Percentiles rank a stretch among this genome's conserved stretches.
These are phyloP conservation scores for Flaveria floridana DNA, from an alignment of 140 eudicot species.

Conservation along the genomic window DNA sequence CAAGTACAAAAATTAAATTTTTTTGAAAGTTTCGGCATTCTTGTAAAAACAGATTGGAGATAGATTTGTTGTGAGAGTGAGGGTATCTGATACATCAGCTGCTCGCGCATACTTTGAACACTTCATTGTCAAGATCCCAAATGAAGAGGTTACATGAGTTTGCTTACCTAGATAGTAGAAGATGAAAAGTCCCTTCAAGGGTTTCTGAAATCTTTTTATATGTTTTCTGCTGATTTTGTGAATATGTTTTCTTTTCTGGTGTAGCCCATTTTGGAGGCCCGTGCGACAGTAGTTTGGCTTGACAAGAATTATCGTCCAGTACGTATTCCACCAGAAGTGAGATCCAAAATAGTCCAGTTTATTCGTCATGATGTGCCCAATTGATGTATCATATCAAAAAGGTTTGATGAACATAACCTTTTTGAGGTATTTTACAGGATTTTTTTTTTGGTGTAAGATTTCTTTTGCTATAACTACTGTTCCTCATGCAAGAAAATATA, in stretches of 20 bases:
- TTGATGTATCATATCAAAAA: slow-evolving; percentile 31
- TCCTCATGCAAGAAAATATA: neutral
- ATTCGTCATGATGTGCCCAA: slow-evolving; percentile 46
- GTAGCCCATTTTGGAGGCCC: slow-evolving; percentile 88
- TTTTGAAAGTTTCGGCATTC: neutral
- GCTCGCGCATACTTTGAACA: slow-evolving; percentile 80
- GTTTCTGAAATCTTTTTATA: slow-evolving; percentile 6
- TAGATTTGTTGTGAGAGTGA: slow-evolving; percentile 56
- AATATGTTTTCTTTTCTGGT: slow-evolving; percentile 9
- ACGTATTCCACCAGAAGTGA: slow-evolving; percentile 71
- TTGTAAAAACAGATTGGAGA: slow-evolving; percentile 67
- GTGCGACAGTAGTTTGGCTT: slow-evolving; percentile 87
- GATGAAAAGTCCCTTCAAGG: slow-evolving; percentile 12
- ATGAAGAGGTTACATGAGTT: slow-evolving; percentile 56
- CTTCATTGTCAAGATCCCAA: slow-evolving; percentile 68
- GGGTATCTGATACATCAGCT: slow-evolving; percentile 68
- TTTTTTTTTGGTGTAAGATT: neutral
- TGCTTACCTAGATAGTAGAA: neutral
- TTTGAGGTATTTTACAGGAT: slow-evolving; percentile 7
- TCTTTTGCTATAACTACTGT: neutral
- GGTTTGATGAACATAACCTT: neutral
- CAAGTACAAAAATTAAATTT: neutral
- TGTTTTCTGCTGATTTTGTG: slow-evolving; percentile 10
- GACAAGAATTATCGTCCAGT: slow-evolving; percentile 83
- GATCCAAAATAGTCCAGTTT: slow-evolving; percentile 61